These are phyloP conservation scores for Fusarium veterinarium DNA, from an alignment of 2,329 filamentous ascomycete species.

Conservation along the genomic window DNA sequence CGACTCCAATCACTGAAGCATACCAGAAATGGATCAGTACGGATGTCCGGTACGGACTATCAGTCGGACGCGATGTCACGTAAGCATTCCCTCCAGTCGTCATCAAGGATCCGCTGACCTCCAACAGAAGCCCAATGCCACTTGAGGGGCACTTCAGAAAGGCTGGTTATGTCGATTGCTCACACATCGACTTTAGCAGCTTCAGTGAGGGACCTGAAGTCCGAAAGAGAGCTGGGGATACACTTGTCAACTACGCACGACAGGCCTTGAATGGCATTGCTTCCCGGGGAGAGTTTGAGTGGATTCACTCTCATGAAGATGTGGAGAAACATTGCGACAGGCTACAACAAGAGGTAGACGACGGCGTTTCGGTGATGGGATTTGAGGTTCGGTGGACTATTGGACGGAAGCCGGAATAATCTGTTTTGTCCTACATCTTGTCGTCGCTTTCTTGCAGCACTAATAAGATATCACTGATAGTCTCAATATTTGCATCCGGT, in stretches of 20 bases:
- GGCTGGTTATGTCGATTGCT: neutral
- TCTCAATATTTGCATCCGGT: accelerated
- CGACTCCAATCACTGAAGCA: neutral
- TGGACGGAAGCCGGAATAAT: neutral
- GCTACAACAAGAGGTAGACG: neutral
- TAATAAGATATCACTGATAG: neutral
- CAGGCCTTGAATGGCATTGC: slow-evolving; percentile 7
- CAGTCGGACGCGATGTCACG: neutral
- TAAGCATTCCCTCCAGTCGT: neutral
- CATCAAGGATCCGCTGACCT: neutral
- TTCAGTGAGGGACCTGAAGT: neutral
- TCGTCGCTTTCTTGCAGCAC: accelerated
- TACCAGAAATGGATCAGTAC: slow-evolving; percentile 12
- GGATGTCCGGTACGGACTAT: neutral
- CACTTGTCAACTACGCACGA: neutral
- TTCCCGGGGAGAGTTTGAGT: neutral
- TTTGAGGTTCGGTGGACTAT: slow-evolving; percentile 9
- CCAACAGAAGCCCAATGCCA: neutral
- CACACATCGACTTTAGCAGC: slow-evolving; percentile 3
- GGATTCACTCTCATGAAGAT: neutral
- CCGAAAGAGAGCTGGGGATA: neutral
- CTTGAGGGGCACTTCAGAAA: neutral
- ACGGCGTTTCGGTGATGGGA: neutral
- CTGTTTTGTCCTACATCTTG: neutral
- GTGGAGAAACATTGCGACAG: neutral